Base-by-base conservation (phyloP, 306 rosid species). In the Cicer pinnatifidum region DNA sequence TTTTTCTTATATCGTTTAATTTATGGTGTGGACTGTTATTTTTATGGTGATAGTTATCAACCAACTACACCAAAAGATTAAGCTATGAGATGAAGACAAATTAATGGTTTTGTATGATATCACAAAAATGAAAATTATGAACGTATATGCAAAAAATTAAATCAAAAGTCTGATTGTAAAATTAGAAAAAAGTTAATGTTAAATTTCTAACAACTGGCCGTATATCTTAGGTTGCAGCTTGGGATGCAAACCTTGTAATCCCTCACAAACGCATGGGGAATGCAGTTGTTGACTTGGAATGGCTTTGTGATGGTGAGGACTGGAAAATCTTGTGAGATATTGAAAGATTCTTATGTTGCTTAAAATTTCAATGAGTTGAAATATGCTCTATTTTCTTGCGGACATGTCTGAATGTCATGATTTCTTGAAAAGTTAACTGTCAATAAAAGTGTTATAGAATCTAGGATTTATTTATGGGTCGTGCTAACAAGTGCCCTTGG, bases 261-360 rank as follows among this genome's bases (percentile, higher is more conserved):
- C 97, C 98, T 79, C 98, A 91, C 82, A 93, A 93, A 85, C 96
- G 98, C 71, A 91, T 93, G 98, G 98, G 98, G 41, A 91, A 93
- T 79, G 91, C 92, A 40, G 84, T 85, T 52, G 75, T 91, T 72
- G 86, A 81, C 79, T 82, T 93, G 59, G 87, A 89, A 81, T 72
- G 81, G 82, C 86, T 93, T 37, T 88, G 94, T 91, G 97, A 93
- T 79, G 98, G 98, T 93, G 82, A 79, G 85, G 54, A 66, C 65
- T 41, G 15, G 72, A 71, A 17, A 53, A 78, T 69, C 71, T 80
- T 74, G 63, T 39, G 61, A 51, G 63, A 33, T 73, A 64, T 12
- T 58, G 63, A 65, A 45, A 54, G 58, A 60, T 69, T 80, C 54
- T 17, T 61, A 35, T 81, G 61, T 28, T 85, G 17, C 72, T 17